Percentiles rank a stretch among this genome's conserved stretches.
Evolutionary conservation across 805 yeast species (phyloP).

Genomic region (Metschnikowia similis): DNA sequence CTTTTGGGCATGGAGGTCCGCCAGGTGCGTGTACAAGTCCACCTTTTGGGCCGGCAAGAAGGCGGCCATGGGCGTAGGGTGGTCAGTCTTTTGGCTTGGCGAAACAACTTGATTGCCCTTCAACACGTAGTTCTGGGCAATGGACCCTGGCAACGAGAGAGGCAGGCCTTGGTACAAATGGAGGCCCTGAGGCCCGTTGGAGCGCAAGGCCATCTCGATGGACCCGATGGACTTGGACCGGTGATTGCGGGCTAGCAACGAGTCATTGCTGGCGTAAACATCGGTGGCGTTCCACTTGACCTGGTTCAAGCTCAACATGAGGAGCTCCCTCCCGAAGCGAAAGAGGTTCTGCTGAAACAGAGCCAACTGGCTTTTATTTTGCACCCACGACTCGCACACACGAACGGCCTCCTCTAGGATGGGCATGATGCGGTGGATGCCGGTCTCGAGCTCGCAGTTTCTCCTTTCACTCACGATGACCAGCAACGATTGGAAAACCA

Average conservation of each 20-base stretch:
- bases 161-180: background rate
- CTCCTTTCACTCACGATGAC: constrained; percentile 18
- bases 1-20: background rate
- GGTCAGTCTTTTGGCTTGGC: background rate
- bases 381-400: constrained; percentile 23
- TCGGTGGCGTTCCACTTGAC: constrained; percentile 4
- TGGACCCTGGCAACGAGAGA: background rate
- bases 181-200: background rate
- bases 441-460: background rate
- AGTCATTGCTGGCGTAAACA: constrained; percentile 5
- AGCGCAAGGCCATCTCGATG: background rate
- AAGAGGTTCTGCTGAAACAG: constrained; percentile 15
- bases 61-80: background rate
- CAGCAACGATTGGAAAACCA: constrained; percentile 25
- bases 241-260: constrained; percentile 6
- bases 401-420: constrained; percentile 10
- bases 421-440: background rate
- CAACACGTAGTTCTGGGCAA: background rate
- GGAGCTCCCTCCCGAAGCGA: constrained; percentile 14
- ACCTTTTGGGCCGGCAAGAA: no score
- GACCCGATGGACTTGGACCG: constrained; percentile 9
- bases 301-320: constrained; percentile 8
- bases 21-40: no score
- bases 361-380: constrained; percentile 7
- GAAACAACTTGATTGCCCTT: background rate